A percentile compares a stretch with the other conserved stretches of the same genome.
These are phyloP conservation scores for Musa balbisiana DNA, from an alignment of 202 grass and related monocot genomes.

Conservation along the genomic window DNA sequence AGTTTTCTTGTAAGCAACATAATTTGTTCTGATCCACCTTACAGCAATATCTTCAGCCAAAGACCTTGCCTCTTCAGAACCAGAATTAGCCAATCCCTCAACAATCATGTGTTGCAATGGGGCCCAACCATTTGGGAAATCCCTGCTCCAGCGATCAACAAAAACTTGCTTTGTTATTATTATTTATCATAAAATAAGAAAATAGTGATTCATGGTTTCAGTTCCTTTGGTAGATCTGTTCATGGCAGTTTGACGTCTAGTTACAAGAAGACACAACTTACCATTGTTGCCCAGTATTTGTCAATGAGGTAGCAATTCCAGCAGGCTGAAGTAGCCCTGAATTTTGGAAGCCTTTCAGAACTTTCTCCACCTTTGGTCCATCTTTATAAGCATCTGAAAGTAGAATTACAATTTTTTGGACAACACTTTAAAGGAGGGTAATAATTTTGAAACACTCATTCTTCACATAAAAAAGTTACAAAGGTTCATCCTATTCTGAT, in stretches of 20 bases:
- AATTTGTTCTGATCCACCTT: constrained; percentile 86
- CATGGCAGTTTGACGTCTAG: background rate
- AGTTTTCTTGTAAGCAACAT: constrained; percentile 49
- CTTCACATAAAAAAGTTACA: background rate
- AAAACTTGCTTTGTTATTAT: background rate
- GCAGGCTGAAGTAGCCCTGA: constrained; percentile 62
- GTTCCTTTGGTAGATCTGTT: background rate
- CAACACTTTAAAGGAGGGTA: background rate
- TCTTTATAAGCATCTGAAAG: constrained; percentile 21
- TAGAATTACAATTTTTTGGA: background rate
- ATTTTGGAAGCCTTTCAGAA: constrained; percentile 55
- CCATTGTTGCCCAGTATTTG: constrained; percentile 76
- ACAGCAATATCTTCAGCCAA: constrained; percentile 68
- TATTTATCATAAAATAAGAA: background rate
- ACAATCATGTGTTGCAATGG: constrained; percentile 81
- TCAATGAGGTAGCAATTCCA: constrained; percentile 83
- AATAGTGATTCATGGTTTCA: constrained; percentile 11
- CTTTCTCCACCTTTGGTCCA: constrained; percentile 25
- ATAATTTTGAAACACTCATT: background rate
- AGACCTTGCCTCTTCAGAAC: constrained; percentile 41
- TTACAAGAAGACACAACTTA: constrained; percentile 26
- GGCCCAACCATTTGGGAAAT: constrained; percentile 94
- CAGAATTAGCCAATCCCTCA: constrained; percentile 54
- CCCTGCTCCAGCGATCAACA: constrained; percentile 42
- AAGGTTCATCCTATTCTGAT: background rate